These are phyloP conservation scores for Taxillus chinensis DNA, from an alignment of 164 flowering plant genomes.

Conservation along the genomic window DNA sequence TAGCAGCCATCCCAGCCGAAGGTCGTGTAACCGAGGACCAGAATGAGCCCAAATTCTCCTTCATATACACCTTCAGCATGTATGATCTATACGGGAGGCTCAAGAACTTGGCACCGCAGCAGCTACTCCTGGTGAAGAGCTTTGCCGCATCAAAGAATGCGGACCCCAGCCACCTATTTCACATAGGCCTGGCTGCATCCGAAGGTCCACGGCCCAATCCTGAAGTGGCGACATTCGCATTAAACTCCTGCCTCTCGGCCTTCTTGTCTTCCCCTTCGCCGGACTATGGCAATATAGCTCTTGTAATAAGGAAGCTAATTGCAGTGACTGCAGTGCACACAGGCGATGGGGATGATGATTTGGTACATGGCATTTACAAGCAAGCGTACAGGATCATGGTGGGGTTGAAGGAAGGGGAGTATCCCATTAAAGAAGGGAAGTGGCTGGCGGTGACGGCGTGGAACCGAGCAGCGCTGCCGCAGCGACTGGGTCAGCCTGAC, in stretches of 20 bases:
- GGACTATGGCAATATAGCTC: slow-evolving; percentile 42
- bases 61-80: slow-evolving; percentile 53
- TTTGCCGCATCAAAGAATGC: slow-evolving; percentile 46
- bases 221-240: slow-evolving; percentile 43
- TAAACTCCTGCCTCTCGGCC: slow-evolving; percentile 41
- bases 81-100: slow-evolving; percentile 56
- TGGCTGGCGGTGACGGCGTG: slow-evolving; percentile 90
- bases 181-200: slow-evolving; percentile 43
- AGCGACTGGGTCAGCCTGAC: slow-evolving; percentile 48
- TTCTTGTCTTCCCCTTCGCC: slow-evolving; percentile 43
- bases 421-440: slow-evolving; percentile 73
- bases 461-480: slow-evolving; percentile 74
- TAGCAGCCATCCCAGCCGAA: slow-evolving; percentile 26
- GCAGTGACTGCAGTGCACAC: slow-evolving; percentile 28
- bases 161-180: slow-evolving; percentile 38
- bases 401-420: slow-evolving; percentile 73
- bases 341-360: slow-evolving; percentile 53
- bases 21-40: slow-evolving; percentile 20
- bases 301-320: slow-evolving; percentile 39
- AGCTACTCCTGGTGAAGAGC: slow-evolving; percentile 36
- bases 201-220: slow-evolving; percentile 38
- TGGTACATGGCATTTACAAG: slow-evolving; percentile 43
- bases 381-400: slow-evolving; percentile 77
- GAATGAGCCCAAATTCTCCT: slow-evolving; percentile 38
- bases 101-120: slow-evolving; percentile 35